Conservation (phyloP, 441 rosid species). For the Euphorbia celastroides region DNA sequence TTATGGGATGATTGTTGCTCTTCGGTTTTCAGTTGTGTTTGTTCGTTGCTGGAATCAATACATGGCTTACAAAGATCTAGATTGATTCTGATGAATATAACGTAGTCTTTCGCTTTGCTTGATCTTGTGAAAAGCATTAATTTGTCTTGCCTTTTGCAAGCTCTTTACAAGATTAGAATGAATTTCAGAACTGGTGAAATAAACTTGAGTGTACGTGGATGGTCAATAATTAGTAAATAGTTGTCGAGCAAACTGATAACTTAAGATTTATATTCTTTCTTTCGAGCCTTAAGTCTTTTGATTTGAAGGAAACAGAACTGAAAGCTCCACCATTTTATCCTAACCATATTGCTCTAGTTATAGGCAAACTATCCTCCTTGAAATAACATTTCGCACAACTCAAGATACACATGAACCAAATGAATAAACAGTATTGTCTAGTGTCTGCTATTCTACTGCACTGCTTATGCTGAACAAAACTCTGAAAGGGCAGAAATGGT, state of each 20-base stretch:
- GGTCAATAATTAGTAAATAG: neutral
- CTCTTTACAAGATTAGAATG: neutral
- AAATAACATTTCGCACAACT: neutral
- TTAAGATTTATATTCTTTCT: neutral
- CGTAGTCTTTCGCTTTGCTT: neutral
- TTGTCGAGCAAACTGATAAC: neutral
- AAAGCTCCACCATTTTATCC: neutral
- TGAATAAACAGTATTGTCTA: too few species aligned
- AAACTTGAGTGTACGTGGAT: neutral
- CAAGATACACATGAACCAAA: neutral
- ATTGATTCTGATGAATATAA: neutral
- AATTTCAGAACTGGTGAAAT: neutral
- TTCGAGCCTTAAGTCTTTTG: neutral
- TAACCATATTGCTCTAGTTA: neutral
- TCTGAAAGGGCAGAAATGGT: neutral
- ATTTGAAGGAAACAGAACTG: neutral
- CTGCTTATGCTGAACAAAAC: neutral
- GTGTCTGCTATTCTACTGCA: neutral
- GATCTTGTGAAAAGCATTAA: neutral
- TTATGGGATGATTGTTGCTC: neutral
- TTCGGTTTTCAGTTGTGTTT: conserved; percentile 2
- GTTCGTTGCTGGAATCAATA: conserved; percentile 3
- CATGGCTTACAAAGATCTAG: conserved; percentile 15
- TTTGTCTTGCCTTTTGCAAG: neutral
- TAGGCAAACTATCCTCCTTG: too few species aligned